Evolutionary conservation across 1,139 yeast species (phyloP), one percentile per base, ranked within the genome.

Genomic region (Yamadazyma jaroonii): DNA sequence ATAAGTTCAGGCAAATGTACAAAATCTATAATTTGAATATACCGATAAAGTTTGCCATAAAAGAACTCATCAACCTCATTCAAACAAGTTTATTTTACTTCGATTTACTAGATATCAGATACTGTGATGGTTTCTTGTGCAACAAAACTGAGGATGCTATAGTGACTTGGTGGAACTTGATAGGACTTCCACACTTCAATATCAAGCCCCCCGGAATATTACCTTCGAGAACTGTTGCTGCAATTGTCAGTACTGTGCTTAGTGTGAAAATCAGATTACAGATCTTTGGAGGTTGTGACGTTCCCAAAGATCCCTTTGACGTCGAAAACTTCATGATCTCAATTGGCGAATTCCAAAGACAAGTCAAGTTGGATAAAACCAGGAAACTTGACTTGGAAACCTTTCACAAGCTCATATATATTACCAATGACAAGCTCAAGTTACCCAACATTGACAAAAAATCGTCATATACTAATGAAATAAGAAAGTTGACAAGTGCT

Each of bases 271-370:
- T 83, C 39, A 73, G 95, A 40, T 57, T 90, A 30, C 69, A 65
- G 17, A 73, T 84, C 29, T 64, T 80, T n/a, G 83, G 87, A 2
- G 84, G 84, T 23, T 79, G 88, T 45, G 86, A 81, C 45, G 81
- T 84, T 2, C 90, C 96, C 0, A 89, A 88, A 53, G 97, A 90
- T 54, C 90, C 95, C 0, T 81, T 84, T 56, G 95, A 87, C 49
- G 81, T 81, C 40, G 84, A 81, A 39, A 74, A 73, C 41, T 80
- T 81, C 47, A 67, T 77, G 71, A 48, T 81, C 44, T 70, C 80
- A 36, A 59, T 81, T 35, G 82, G 84, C 3, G 77, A 84, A 38
- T 64, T 67, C 38, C 78, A 75, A 45, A 84, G 79, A 56, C 85
- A 83, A 45, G 73, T 73, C 49, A 77, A 78, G 48, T 54, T 85